phyloP scores from a whole-genome alignment of 805 yeast species.

The Metschnikowia anglica region DNA sequence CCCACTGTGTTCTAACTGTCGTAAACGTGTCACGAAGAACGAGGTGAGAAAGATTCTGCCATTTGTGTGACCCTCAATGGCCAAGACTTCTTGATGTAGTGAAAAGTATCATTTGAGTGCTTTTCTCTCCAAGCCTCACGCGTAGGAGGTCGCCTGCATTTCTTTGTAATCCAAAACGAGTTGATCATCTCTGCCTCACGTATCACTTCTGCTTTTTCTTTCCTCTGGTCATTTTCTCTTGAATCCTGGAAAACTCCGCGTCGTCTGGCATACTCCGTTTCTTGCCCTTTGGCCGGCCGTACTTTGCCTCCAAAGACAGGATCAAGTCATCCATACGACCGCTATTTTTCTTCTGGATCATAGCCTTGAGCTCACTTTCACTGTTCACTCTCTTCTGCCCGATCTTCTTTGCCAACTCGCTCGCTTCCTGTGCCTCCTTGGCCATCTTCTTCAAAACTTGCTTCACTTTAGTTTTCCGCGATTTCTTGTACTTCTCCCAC shows the following conservation, averaged over 20 bases:
- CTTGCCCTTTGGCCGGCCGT: conserved; percentile 39
- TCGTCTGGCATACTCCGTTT: conserved; percentile 45
- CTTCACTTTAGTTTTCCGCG: conserved; percentile 47
- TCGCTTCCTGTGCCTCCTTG: conserved; percentile 67
- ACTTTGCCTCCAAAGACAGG: conserved; percentile 49
- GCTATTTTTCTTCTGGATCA: conserved; percentile 50
- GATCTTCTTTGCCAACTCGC: conserved; percentile 41
- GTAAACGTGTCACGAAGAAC: no score
- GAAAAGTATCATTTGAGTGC: no score
- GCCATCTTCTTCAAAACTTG: conserved; percentile 51
- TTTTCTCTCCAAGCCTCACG: no score
- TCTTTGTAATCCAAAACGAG: background rate
- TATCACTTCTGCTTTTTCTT: conserved; percentile 4
- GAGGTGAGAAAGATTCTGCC: no score
- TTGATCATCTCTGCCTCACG: no score
- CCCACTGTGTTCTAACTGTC: no score
- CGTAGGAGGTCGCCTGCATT: background rate
- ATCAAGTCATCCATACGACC: conserved; percentile 48
- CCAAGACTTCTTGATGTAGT: no score
- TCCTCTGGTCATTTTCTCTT: conserved; percentile 21
- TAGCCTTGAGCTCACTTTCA: conserved; percentile 44
- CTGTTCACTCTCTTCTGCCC: conserved; percentile 27
- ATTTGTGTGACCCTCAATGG: no score
- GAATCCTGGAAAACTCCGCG: conserved; percentile 47
- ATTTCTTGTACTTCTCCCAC: conserved; percentile 52